These are phyloP conservation scores for Cryphonectria carpinicola DNA, from an alignment of 2,329 filamentous ascomycete species.

Conservation along the genomic window DNA sequence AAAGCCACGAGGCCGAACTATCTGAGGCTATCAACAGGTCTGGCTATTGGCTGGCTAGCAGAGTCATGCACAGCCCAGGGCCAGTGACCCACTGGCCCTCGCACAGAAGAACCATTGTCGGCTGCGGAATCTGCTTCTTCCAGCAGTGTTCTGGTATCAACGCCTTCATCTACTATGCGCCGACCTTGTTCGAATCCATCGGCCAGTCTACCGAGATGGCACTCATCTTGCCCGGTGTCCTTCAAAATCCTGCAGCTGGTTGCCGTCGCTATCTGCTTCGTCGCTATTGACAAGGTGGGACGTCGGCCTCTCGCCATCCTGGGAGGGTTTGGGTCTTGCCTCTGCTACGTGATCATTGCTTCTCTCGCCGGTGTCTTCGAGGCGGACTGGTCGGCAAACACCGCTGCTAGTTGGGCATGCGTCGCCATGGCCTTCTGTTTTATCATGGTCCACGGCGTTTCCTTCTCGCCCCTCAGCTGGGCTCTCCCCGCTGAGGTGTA, in stretches of 20 bases:
- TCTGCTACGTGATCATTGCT: slow-evolving; percentile 56
- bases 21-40: too few relatives aligned
- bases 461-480: slow-evolving; percentile 41
- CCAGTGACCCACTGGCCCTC: too few relatives aligned
- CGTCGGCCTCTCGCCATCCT: slow-evolving; percentile 48
- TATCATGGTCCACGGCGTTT: slow-evolving; percentile 16
- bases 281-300: slow-evolving; percentile 51
- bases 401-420: slow-evolving; percentile 57
- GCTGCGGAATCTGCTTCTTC: slow-evolving; percentile 57
- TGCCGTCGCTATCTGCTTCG: slow-evolving; percentile 52
- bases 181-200: slow-evolving; percentile 46
- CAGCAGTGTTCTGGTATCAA: slow-evolving; percentile 58
- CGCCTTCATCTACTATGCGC: slow-evolving; percentile 55
- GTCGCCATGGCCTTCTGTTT: slow-evolving; percentile 43
- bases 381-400: slow-evolving; percentile 50
- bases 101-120: slow-evolving; percentile 45
- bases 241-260: slow-evolving; percentile 50
- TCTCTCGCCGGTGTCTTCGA: slow-evolving; percentile 54
- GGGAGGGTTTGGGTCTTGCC: slow-evolving; percentile 53
- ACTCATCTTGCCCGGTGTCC: slow-evolving; percentile 34
- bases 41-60: too few relatives aligned
- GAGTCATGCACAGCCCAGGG: too few relatives aligned
- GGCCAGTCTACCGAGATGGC: slow-evolving; percentile 20
- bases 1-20: too few relatives aligned
- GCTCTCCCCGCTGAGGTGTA: slow-evolving; percentile 60